Base-by-base conservation (phyloP, 108 stramenopile species). In the Cyclotella distinguenda region DNA sequence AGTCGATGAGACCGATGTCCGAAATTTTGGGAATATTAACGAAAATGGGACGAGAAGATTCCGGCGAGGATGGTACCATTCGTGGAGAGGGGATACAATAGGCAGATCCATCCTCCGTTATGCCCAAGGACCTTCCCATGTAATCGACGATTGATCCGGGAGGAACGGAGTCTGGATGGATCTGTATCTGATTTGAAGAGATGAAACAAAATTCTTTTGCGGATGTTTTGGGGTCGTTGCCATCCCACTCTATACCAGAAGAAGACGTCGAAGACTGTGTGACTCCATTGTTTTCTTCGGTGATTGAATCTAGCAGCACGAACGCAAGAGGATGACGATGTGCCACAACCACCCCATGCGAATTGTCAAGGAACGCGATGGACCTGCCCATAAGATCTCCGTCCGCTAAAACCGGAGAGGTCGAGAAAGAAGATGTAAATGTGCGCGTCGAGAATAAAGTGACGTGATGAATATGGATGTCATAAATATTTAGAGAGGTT, bases 1-100 rank as follows among this genome's bases (percentile, higher is more conserved):
- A 83, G 52, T 94, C 87, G 59, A 94, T 94, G 28, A 94, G 68
- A 32, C 86, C 79, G 78, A 94, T 94, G 40, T 94, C 88, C 11
- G 74, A 69, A 28, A 94, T 86, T 72, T 87, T 76, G 26, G 93
- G 90, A 59, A 88, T 90, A 18, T 86, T 76, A 9, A 89, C 77
- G 70, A 91, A 90, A 18, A 94, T 88, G n/a, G 88, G 68, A 18
- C 87, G 72, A 21, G 61, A 60, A 22, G 22, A 43, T 16, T 28
- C 28, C 27, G 48, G 6, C 36, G 50, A 15, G 25, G 49, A 40
- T 19, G 4, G 11, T 44, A 6, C 7, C 6, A 5, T 28, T 58
- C 15, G 28, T 5, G 51, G 18, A 31, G 51, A 1, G 12, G 54
- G 23, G 26, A 63, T 40, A 10, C 65, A 42, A 26, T 16, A 12